Conservation (phyloP, 1,284 basidiomycete species). For the Schizophyllum commune region DNA sequence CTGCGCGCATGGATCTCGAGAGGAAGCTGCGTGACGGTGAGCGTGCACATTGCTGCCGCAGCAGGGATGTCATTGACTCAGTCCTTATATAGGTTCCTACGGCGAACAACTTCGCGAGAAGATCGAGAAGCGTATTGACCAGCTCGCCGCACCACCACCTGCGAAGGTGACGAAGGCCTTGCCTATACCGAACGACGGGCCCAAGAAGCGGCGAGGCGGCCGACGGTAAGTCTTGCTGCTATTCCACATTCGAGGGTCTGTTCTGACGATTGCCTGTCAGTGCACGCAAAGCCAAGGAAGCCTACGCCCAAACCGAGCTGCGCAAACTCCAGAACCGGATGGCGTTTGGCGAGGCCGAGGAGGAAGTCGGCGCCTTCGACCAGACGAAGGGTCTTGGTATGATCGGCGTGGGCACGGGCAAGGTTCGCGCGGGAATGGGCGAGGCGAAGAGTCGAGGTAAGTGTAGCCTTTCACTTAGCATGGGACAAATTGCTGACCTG, state of each 20-base stretch:
- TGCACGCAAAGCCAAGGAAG: conserved; percentile 95
- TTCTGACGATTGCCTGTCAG: no score
- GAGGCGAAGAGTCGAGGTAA: conserved; percentile 85
- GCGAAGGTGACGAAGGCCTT: conserved; percentile 91
- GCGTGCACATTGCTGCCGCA: conserved; percentile 14
- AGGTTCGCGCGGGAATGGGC: conserved; percentile 78
- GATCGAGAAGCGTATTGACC: conserved; percentile 87
- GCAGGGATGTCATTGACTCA: conserved; percentile 6
- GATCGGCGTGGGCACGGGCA: conserved; percentile 83
- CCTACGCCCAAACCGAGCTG: conserved; percentile 93
- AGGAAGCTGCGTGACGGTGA: conserved; percentile 70
- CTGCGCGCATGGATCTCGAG: conserved; percentile 90
- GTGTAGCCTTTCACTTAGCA: conserved; percentile 17
- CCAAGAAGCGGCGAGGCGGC: conserved; percentile 92
- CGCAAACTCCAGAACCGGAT: conserved; percentile 96
- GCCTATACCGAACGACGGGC: conserved; percentile 94
- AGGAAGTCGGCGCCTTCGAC: conserved; percentile 94
- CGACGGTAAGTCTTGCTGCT: conserved; percentile 54
- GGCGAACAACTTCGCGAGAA: conserved; percentile 79
- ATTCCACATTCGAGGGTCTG: no score
- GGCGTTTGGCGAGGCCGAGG: conserved; percentile 92
- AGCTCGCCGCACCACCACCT: conserved; percentile 90
- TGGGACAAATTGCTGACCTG: not conserved
- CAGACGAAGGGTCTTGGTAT: conserved; percentile 96
- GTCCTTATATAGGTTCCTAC: conserved; percentile 50